A percentile compares a stretch with the other conserved stretches of the same genome.
phyloP scores from a whole-genome alignment of 2,329 filamentous ascomycete genomes.

The Fulvia fulva region DNA sequence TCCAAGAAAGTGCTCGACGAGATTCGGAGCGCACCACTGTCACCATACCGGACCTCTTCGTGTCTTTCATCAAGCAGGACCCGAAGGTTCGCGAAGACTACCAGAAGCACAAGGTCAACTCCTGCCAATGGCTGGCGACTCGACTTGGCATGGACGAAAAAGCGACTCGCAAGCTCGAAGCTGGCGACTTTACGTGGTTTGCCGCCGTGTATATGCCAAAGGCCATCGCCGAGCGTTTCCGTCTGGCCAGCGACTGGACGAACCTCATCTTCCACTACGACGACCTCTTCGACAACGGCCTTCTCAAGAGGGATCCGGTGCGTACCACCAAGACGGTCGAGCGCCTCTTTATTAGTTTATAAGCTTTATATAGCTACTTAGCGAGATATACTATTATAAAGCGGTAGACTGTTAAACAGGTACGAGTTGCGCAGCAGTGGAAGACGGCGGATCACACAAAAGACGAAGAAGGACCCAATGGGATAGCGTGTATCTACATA shows the following conservation, averaged over 20 bases:
- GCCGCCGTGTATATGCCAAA: not conserved
- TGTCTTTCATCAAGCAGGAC: not conserved
- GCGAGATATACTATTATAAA: too few species aligned
- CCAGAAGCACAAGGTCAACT: not conserved
- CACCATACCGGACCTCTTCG: not conserved
- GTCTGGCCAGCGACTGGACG: conserved; percentile 3
- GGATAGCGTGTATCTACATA: too few species aligned
- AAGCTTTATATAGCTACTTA: too few species aligned
- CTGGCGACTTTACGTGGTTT: not conserved
- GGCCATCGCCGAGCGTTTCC: not conserved
- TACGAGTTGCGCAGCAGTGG: too few species aligned
- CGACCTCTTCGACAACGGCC: conserved; percentile 3
- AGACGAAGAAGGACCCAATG: too few species aligned
- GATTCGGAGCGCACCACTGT: not conserved
- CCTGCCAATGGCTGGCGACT: not conserved
- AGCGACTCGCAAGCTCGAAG: not conserved
- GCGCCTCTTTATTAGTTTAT: too few species aligned
- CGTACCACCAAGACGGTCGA: too few species aligned
- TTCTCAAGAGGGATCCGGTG: not conserved
- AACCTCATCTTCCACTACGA: conserved; percentile 5
- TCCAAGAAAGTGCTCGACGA: too few species aligned
- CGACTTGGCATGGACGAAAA: not conserved
- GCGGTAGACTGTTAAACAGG: too few species aligned
- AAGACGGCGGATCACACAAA: too few species aligned
- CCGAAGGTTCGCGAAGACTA: not conserved